Evolutionary conservation across 1,284 basidiomycete genomes (phyloP).

Genomic region (Marasmius fiardii): DNA sequence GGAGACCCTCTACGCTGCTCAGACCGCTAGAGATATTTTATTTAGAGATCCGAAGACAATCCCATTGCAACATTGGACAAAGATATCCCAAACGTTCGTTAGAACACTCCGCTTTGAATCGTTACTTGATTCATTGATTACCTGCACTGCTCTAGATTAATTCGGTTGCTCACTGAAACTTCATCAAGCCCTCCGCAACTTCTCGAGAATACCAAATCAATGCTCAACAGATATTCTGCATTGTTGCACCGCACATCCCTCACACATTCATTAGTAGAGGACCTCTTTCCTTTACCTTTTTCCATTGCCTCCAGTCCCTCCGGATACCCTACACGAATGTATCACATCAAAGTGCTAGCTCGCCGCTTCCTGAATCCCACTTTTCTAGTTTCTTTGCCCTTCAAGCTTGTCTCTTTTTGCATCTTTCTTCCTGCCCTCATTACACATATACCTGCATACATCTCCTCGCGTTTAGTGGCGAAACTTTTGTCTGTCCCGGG

Average conservation of each 20-base stretch:
- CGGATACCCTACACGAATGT: slow-evolving; percentile 5
- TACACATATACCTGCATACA: slow-evolving; percentile 34
- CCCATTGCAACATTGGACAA: slow-evolving; percentile 47
- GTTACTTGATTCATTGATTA: slow-evolving; percentile 12
- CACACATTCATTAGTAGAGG: slow-evolving; percentile 46
- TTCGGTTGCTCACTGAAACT: slow-evolving; percentile 11
- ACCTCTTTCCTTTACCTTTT: slow-evolving; percentile 24
- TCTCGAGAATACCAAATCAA: slow-evolving; percentile 26
- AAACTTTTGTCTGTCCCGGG: slow-evolving; percentile 27
- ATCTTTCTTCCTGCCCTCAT: slow-evolving; percentile 33
- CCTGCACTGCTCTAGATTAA: slow-evolving; percentile 14
- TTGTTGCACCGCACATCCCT: slow-evolving; percentile 53
- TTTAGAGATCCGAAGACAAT: slow-evolving; percentile 49
- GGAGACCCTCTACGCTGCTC: slow-evolving; percentile 57
- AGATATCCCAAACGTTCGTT: slow-evolving; percentile 56
- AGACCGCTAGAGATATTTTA: slow-evolving; percentile 59
- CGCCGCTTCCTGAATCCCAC: slow-evolving; percentile 16
- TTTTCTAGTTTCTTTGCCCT: slow-evolving; percentile 21
- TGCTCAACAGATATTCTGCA: slow-evolving; percentile 56
- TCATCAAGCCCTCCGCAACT: slow-evolving; percentile 7
- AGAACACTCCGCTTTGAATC: neutral
- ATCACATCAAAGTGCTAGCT: slow-evolving; percentile 12
- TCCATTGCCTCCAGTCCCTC: slow-evolving; percentile 11
- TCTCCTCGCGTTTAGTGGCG: slow-evolving; percentile 27
- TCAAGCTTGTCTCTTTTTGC: slow-evolving; percentile 13